Evolutionary conservation across 2,329 filamentous ascomycete species (phyloP).

Genomic region (Metarhizium sp.): DNA sequence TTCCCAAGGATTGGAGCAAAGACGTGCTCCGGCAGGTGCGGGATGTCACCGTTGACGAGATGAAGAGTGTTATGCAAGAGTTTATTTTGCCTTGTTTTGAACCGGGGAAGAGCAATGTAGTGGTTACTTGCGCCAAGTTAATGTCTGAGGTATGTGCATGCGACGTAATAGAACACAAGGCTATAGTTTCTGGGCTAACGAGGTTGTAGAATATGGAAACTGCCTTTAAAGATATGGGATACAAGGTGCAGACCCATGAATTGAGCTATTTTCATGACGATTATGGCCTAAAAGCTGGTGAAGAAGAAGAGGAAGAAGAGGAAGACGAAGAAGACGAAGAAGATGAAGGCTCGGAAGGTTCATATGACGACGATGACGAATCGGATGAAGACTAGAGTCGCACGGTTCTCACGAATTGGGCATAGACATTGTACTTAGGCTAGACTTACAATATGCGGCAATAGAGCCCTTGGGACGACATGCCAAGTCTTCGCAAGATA

Average conservation of each 20-base stretch:
- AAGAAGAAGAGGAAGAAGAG: constrained; percentile 44
- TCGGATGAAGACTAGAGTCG: background rate
- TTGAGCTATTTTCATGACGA: constrained; percentile 80
- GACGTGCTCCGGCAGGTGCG: constrained; percentile 69
- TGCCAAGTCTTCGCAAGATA: background rate
- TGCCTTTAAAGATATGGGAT: constrained; percentile 66
- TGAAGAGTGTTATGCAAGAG: constrained; percentile 63
- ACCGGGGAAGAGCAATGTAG: constrained; percentile 70
- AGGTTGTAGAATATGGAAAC: constrained; percentile 46
- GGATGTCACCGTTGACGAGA: constrained; percentile 65
- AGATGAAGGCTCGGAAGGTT: constrained; percentile 18
- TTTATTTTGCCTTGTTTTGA: constrained; percentile 74
- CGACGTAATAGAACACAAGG: background rate
- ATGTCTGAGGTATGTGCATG: constrained; percentile 65
- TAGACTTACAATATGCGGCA: background rate
- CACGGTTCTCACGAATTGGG: background rate
- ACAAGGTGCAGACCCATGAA: constrained; percentile 64
- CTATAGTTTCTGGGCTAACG: constrained; percentile 33
- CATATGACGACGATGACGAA: constrained; percentile 10
- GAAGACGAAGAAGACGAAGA: constrained; percentile 36
- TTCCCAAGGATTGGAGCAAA: constrained; percentile 70
- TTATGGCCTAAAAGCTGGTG: constrained; percentile 68
- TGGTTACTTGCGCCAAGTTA: constrained; percentile 78
- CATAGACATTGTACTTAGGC: background rate
- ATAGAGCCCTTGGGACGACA: background rate